Evolutionary conservation across 176 grass and related monocot species (phyloP), one percentile per base, ranked within the genome.

Genomic region (Avena insularis): DNA sequence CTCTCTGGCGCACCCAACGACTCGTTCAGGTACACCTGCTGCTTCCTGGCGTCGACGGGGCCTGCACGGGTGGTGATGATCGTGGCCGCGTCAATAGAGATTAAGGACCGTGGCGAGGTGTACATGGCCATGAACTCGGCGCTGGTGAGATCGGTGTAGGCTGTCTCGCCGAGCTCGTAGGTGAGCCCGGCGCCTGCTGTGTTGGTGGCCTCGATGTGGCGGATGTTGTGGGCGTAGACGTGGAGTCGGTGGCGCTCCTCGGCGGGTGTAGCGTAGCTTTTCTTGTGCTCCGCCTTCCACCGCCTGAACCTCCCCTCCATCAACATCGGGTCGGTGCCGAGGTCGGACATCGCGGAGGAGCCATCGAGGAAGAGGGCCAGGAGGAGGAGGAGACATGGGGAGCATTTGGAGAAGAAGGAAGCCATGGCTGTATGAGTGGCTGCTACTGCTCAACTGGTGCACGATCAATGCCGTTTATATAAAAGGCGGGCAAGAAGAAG

Each of bases 61-160:
- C 89, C 89, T 2, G 84, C 84, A 14, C 47, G 84, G 9, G 84
- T 90, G 46, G 89, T 90, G 89, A 90, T 90, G 73, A 87, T 25
- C 12, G 0, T 45, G 16, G n/a, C n/a, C n/a, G n/a, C n/a, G n/a
- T n/a, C n/a, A n/a, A n/a, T n/a, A n/a, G n/a, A n/a, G n/a, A n/a
- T n/a, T n/a, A n/a, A n/a, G n/a, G n/a, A n/a, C 12, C 55, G 31
- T 11, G 31, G 31, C 16, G 72, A 12, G 5, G 89, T 90, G 84
- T 90, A 90, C 84, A 90, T 90, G 80, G 80, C 89, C 21, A 36
- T 48, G 89, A 90, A 90, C 89, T 90, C 89, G n/a, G 57, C 55
- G 89, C 78, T 90, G 80, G 89, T 87, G 74, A 90, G 89, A 56
- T 90, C 89, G 46, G 89, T 90, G 89, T 27, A 90, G 12, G 89